Conservation (phyloP, 768 basidiomycete genomes). For the Clathrus columnatus region DNA sequence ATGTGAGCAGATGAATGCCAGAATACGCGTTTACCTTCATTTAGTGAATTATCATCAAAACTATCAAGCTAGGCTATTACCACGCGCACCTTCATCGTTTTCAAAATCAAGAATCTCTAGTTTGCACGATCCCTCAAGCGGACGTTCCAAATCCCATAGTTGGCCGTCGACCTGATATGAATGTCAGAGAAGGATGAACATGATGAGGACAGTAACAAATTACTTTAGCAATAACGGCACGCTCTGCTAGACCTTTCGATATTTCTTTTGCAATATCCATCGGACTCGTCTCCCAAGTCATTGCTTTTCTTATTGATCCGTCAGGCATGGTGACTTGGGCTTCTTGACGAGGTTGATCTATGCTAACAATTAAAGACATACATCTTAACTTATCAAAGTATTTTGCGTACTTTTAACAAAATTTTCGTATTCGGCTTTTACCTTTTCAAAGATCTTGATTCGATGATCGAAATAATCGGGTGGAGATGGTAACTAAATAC, state of each 20-base stretch:
- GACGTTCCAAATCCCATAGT: constrained; percentile 93
- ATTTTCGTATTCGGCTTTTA: constrained; percentile 77
- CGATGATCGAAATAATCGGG: constrained; percentile 87
- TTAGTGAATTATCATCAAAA: not conserved
- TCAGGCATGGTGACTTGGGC: constrained; percentile 82
- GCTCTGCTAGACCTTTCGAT: constrained; percentile 79
- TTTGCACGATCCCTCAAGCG: constrained; percentile 76
- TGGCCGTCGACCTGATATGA: constrained; percentile 62
- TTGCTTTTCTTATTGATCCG: constrained; percentile 75
- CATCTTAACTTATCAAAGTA: not conserved
- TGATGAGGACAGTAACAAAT: constrained; percentile 8
- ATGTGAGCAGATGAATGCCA: constrained; percentile 99
- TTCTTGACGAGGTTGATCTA: constrained; percentile 73
- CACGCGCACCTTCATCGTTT: constrained; percentile 62
- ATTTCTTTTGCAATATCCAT: constrained; percentile 85
- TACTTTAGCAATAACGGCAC: constrained; percentile 89
- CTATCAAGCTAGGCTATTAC: not conserved
- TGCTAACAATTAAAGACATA: not conserved
- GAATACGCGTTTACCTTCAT: constrained; percentile 86
- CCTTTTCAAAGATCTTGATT: constrained; percentile 79
- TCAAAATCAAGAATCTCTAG: constrained; percentile 90
- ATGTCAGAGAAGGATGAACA: constrained; percentile 1
- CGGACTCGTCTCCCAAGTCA: constrained; percentile 91
- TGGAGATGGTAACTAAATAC: constrained; percentile 59
- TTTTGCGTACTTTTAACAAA: constrained; percentile 55